Base-by-base conservation (phyloP, 495 filamentous ascomycete species). In the Penicillium ochrochloron region DNA sequence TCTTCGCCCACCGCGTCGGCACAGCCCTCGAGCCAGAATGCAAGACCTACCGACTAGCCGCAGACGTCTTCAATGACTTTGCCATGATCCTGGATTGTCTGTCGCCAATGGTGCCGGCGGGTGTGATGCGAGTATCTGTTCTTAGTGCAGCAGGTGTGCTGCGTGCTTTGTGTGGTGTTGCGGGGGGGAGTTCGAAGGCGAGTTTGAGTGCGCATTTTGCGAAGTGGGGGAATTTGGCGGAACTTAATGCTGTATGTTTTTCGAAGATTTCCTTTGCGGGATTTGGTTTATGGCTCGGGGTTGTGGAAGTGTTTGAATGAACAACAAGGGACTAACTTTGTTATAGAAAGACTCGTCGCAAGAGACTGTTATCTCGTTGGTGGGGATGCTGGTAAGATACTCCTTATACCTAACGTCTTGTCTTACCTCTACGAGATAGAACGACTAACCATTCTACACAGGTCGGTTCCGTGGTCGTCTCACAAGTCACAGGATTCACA, bases 191-290 rank as follows among this genome's bases (percentile, higher is more conserved):
- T 54, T 90, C 91, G 23, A 99, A 99, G 75, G 94, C 94, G 2
- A 93, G 89, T 68, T 75, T 99, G 67, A 94, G 90, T 70, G 92
- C 92, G 23, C 95, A 99, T 78, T 99, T 99, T 77, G 92, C 94
- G 7, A 84, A 79, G 64, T 86, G 86, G 75, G 92, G 92, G n/a
- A 97, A 97, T 76, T 75, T 98, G 46, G 94, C 91, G 12, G 94
- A 98, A 74, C 81, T 98, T 48, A 97, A 97, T 78, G 94, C 94
- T 55, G 88, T 90, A 74, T 73, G 86, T 78, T 14, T 23, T n/a
- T 0, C n/a, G 48, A 10, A 12, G n/a, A 3, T 17, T 10, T 53
- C 50, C 54, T n/a, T n/a, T 50, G 0, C 9, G 3, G 21, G 10
- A 21, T 33, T 33, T 33, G 23, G 8, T 48, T 23, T 19, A 29